phyloP scores from a whole-genome alignment of 1,284 basidiomycete genomes.

The Sporisorium reilianum region DNA sequence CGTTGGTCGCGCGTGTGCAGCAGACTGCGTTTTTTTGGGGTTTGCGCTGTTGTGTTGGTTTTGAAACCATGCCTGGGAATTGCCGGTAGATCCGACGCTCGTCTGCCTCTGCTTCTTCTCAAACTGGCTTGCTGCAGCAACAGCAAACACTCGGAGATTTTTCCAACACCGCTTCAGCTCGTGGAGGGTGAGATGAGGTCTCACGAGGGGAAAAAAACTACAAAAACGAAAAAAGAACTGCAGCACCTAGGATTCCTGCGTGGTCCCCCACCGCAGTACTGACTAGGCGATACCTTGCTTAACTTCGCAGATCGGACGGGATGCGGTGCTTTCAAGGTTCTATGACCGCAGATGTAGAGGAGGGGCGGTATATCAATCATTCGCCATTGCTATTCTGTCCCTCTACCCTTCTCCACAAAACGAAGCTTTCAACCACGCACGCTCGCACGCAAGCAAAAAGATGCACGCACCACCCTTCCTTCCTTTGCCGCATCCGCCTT shows the following conservation, averaged over 20 bases:
- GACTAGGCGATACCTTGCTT: constrained; percentile 82
- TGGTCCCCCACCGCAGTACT: constrained; percentile 87
- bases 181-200: too few species aligned
- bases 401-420: not conserved
- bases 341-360: constrained; percentile 77
- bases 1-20: not conserved
- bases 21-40: not conserved
- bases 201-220: not conserved
- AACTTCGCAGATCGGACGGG: constrained; percentile 84
- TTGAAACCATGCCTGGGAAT: not conserved
- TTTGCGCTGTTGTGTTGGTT: constrained; percentile 3
- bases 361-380: too few species aligned
- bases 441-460: not conserved
- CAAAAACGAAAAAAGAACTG: constrained; percentile 73
- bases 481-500: too few species aligned
- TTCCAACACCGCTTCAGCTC: constrained; percentile 18
- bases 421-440: constrained; percentile 5
- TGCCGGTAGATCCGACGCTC: constrained; percentile 6
- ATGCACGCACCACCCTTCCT: constrained; percentile 4
- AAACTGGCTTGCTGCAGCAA: too few species aligned
- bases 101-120: not conserved
- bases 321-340: constrained; percentile 83
- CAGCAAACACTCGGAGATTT: constrained; percentile 18
- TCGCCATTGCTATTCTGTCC: too few species aligned
- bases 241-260: constrained; percentile 83